Percentiles rank a stretch among this genome's conserved stretches.
Conservation (phyloP, 2,329 filamentous ascomycete species). For the Ceratocystis eucalypticola region DNA sequence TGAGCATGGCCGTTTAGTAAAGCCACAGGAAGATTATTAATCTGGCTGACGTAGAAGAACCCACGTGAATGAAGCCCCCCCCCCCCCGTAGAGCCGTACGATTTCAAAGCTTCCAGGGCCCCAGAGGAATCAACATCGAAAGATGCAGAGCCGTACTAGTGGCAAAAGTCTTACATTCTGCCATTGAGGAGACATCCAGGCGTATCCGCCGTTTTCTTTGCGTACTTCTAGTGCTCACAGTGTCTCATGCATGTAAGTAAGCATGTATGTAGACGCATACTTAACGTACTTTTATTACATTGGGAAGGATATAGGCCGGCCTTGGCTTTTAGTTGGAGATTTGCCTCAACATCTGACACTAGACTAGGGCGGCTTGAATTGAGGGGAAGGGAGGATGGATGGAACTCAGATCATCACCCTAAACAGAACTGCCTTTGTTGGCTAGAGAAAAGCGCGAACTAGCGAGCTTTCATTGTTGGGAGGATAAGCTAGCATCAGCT, state of each 20-base stretch:
- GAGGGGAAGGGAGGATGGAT: not conserved
- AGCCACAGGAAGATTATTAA: too few species aligned
- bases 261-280: not conserved
- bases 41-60: too few species aligned
- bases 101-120: too few species aligned
- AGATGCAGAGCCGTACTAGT: too few species aligned
- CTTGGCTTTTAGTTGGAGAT: not conserved
- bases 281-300: not conserved
- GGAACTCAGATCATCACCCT: not conserved
- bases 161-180: too few species aligned
- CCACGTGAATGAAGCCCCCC: too few species aligned
- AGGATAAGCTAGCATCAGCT: not conserved
- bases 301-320: not conserved
- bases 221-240: not conserved
- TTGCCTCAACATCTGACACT: not conserved
- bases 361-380: not conserved
- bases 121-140: too few species aligned
- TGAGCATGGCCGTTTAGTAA: too few species aligned
- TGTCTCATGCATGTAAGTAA: not conserved
- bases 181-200: too few species aligned
- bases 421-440: not conserved
- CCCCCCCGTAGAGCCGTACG: too few species aligned
- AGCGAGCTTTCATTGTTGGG: constrained; percentile 7
- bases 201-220: not conserved
- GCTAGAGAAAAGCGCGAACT: constrained; percentile 5